A percentile compares a stretch with the other conserved stretches of the same genome.
Conservation (phyloP, 2,329 filamentous ascomycete species). For the Eurotiales sp. region DNA sequence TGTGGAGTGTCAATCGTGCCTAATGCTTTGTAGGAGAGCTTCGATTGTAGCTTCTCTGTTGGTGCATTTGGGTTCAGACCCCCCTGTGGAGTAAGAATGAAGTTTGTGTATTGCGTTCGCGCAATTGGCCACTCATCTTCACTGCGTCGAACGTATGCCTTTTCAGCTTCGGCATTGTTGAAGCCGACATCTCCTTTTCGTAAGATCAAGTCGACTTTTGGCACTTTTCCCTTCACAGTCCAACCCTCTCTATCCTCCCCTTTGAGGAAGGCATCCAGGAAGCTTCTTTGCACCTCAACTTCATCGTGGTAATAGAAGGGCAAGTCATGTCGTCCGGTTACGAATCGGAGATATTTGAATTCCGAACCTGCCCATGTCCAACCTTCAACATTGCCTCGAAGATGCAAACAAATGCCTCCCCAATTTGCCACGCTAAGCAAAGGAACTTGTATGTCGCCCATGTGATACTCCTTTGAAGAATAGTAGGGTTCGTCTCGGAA, state of each 20-base stretch:
- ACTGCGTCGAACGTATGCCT: conserved; percentile 50
- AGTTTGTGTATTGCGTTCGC: conserved; percentile 61
- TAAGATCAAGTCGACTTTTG: conserved; percentile 59
- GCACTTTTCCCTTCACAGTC: conserved; percentile 50
- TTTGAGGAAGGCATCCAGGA: conserved; percentile 69
- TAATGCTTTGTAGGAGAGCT: conserved; percentile 57
- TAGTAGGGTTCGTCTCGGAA: neutral
- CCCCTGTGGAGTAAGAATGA: conserved; percentile 51
- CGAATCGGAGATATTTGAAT: conserved; percentile 58
- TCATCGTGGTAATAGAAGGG: conserved; percentile 70
- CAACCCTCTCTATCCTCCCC: conserved; percentile 52
- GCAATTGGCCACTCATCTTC: conserved; percentile 66
- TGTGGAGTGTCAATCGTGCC: conserved; percentile 55
- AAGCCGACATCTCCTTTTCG: conserved; percentile 65
- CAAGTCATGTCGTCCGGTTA: conserved; percentile 66
- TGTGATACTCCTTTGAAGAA: neutral
- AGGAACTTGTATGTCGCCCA: neutral
- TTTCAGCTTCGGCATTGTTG: conserved; percentile 61
- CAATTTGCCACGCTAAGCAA: neutral
- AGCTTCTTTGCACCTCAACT: conserved; percentile 63
- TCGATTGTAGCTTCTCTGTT: conserved; percentile 19
- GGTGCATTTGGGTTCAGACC: neutral
- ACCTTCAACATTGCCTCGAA: neutral
- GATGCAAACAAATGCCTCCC: neutral
- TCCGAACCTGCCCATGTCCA: neutral